A percentile compares a stretch with the other conserved stretches of the same genome.
Evolutionary conservation across 78 protist species (phyloP).

Genomic region (Monocercomonoides exilis): DNA sequence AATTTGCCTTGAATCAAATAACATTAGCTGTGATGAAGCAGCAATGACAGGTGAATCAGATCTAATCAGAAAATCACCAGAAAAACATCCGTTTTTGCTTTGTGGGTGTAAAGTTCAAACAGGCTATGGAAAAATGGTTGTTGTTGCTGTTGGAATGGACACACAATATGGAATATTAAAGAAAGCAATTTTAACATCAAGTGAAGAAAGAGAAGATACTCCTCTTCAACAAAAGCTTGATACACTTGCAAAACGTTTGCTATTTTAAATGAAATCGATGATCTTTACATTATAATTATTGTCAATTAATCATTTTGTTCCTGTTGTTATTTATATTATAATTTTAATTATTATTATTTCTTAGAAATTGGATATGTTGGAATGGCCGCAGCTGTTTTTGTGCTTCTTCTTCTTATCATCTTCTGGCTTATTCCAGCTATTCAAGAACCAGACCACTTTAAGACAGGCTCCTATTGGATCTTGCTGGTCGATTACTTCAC

Average conservation of each 20-base stretch:
- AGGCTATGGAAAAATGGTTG: background rate
- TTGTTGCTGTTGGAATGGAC: background rate
- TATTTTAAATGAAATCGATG: no score
- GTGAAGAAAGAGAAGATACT: no score
- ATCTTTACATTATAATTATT: no score
- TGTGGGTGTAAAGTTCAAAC: no score
- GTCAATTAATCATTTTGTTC: no score
- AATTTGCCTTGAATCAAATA: background rate
- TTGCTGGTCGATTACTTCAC: slow-evolving; percentile 62
- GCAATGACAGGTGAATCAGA: slow-evolving; percentile 4
- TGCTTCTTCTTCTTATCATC: background rate
- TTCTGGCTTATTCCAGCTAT: background rate
- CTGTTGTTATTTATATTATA: no score
- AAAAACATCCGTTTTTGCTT: background rate
- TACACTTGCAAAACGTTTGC: no score
- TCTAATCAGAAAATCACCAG: background rate
- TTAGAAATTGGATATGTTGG: slow-evolving; percentile 11
- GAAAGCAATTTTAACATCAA: no score
- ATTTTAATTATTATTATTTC: no score
- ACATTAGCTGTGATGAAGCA: background rate
- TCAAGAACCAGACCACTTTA: background rate
- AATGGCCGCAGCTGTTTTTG: background rate
- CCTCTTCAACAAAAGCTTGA: background rate
- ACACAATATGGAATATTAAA: no score
- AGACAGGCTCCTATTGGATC: background rate